These are phyloP conservation scores for Trametes versicolor DNA, from an alignment of 1,284 basidiomycete genomes.

Conservation along the genomic window DNA sequence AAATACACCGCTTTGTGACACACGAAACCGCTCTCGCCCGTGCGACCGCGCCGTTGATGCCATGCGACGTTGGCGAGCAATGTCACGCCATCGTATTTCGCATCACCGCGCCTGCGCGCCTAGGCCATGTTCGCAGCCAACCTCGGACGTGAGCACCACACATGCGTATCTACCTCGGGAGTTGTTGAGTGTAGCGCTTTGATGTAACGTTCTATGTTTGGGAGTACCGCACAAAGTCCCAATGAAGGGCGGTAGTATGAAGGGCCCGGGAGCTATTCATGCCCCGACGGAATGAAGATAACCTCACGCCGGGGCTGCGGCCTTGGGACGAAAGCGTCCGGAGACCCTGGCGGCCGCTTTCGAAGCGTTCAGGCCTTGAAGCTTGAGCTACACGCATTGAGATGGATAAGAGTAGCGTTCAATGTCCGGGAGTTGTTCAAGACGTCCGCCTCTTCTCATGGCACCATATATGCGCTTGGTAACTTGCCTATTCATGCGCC, in stretches of 20 bases:
- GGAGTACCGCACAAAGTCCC: neutral
- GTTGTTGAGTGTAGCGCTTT: neutral
- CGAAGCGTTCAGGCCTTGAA: neutral
- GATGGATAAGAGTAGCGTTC: no score
- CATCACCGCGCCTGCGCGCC: neutral
- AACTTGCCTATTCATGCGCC: neutral
- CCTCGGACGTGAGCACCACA: neutral
- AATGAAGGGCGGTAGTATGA: neutral
- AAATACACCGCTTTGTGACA: constrained; percentile 16
- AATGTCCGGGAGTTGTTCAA: neutral
- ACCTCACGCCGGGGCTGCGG: neutral
- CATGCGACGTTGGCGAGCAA: neutral
- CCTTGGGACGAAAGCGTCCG: neutral
- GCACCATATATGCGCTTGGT: neutral
- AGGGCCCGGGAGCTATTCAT: neutral
- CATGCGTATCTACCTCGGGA: neutral
- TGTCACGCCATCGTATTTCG: constrained; percentile 10
- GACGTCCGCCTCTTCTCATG: neutral
- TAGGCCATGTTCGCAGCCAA: neutral
- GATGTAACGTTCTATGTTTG: neutral
- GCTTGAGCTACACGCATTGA: neutral
- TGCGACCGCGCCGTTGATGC: neutral
- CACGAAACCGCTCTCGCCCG: neutral
- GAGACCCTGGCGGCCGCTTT: neutral
- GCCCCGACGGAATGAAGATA: neutral